phyloP scores from a whole-genome alignment of 805 yeast species.

The Scheffersomyces coipomensis region DNA sequence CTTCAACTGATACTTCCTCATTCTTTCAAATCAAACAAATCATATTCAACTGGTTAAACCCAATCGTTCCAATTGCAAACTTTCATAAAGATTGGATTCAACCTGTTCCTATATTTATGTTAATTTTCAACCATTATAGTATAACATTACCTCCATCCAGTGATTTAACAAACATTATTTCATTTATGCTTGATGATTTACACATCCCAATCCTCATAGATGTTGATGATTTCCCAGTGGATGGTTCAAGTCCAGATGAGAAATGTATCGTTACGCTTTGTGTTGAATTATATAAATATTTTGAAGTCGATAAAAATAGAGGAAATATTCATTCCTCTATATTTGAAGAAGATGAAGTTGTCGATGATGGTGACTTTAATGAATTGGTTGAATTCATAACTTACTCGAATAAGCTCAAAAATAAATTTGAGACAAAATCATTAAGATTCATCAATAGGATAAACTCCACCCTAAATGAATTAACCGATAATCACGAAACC shows the following conservation, averaged over 20 bases:
- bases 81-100: conserved; percentile 57
- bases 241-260: conserved; percentile 53
- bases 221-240: conserved; percentile 50
- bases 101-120: conserved; percentile 48
- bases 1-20: conserved; percentile 23
- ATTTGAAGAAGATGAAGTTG: conserved; percentile 1
- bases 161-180: conserved; percentile 33
- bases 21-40: conserved; percentile 28
- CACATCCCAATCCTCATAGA: conserved; percentile 55
- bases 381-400: conserved; percentile 11
- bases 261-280: conserved; percentile 57
- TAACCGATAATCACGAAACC: conserved; percentile 2
- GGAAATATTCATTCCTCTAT: no score
- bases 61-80: conserved; percentile 34
- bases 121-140: conserved; percentile 32
- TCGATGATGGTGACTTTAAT: conserved; percentile 1
- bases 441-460: conserved; percentile 26
- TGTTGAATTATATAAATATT: conserved; percentile 54
- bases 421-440: conserved; percentile 30
- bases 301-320: conserved; percentile 19
- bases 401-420: conserved; percentile 17
- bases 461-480: conserved; percentile 8
- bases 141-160: conserved; percentile 21
- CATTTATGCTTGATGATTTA: conserved; percentile 40
- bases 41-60: conserved; percentile 53